Conservation (phyloP, 108 stramenopile species). For the Chaetoceros muelleri region DNA sequence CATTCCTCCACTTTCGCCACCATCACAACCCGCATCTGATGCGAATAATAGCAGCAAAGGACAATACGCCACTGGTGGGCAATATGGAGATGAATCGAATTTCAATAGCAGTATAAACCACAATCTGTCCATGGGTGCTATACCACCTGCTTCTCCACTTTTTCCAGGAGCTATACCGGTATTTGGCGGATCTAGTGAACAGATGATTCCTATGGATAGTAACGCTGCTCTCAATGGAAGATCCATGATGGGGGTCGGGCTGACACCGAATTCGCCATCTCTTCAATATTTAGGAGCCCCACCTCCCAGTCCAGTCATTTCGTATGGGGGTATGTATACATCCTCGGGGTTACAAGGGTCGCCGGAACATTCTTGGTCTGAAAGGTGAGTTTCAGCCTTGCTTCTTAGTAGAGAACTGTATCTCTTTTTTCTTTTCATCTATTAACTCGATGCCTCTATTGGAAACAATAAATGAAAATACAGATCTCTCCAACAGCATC, state of each 20-base stretch:
- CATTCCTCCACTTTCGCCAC: neutral
- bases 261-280: neutral
- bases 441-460: no score
- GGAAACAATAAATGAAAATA: neutral
- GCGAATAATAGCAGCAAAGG: neutral
- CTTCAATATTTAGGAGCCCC: constrained; percentile 7
- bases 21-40: neutral
- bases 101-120: no score
- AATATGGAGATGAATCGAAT: no score
- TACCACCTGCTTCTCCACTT: constrained; percentile 37
- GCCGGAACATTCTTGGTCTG: neutral
- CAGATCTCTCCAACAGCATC: constrained; percentile 14
- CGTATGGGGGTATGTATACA: constrained; percentile 3
- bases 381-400: neutral
- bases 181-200: constrained; percentile 4
- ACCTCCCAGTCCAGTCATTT: constrained; percentile 11
- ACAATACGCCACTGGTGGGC: neutral
- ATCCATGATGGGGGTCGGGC: neutral
- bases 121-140: neutral
- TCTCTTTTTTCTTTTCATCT: constrained; percentile 1
- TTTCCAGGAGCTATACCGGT: constrained; percentile 24
- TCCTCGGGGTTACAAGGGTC: neutral
- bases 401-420: neutral
- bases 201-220: neutral
- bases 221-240: neutral